Conservation (phyloP, 805 yeast species). For the Saccharomycopsis microspora region DNA sequence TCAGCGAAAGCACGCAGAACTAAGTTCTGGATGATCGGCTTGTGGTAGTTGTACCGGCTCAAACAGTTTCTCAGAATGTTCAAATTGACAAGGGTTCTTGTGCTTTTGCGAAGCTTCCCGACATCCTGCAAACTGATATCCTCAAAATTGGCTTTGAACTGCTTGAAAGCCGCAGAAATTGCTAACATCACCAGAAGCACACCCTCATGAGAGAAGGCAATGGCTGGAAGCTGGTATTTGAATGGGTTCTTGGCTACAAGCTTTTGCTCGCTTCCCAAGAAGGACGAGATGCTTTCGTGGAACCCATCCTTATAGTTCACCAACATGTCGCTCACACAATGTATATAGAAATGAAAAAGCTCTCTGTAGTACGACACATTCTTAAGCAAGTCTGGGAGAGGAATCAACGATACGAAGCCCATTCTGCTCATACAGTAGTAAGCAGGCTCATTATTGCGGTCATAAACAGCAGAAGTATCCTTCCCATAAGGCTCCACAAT, state of each 20-base stretch:
- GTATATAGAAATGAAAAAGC: slow-evolving; percentile 45
- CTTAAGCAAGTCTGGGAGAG: slow-evolving; percentile 49
- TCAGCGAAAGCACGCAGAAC: slow-evolving; percentile 2
- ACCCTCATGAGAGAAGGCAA: slow-evolving; percentile 6
- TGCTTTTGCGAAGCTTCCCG: not conserved
- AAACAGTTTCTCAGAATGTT: not conserved
- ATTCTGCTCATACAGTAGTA: not conserved
- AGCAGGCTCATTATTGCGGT: not conserved
- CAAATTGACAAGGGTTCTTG: slow-evolving; percentile 2
- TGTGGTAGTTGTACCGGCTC: slow-evolving; percentile 5
- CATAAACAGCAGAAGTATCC: not conserved
- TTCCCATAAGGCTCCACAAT: not conserved
- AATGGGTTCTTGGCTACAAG: slow-evolving; percentile 8
- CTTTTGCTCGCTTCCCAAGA: not conserved
- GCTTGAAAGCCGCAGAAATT: slow-evolving; percentile 7
- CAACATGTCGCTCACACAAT: slow-evolving; percentile 4
- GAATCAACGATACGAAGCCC: slow-evolving; percentile 18
- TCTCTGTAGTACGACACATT: slow-evolving; percentile 51
- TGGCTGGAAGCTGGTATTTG: slow-evolving; percentile 11
- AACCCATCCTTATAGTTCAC: slow-evolving; percentile 8
- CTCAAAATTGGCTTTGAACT: slow-evolving; percentile 3
- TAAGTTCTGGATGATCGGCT: slow-evolving; percentile 10
- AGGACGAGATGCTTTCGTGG: not conserved
- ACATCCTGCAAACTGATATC: slow-evolving; percentile 3
- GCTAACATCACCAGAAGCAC: slow-evolving; percentile 3